phyloP scores from a whole-genome alignment of 179 eudicot genomes.

The Beta lomatogona region DNA sequence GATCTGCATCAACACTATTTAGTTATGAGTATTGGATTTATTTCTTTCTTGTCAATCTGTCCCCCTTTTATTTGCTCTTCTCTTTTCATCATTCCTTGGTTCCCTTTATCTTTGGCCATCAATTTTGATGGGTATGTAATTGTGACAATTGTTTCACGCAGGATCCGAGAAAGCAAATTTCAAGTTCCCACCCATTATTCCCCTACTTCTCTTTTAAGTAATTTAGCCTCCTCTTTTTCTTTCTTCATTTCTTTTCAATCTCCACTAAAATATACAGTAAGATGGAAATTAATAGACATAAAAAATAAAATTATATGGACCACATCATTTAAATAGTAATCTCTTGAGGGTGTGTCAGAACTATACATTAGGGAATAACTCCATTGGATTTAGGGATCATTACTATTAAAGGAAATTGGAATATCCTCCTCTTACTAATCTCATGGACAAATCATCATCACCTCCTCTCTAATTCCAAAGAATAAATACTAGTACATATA shows the following conservation, averaged over 20 bases:
- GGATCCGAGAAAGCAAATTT: conserved; percentile 37
- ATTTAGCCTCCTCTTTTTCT: too few species aligned
- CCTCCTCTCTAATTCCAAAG: conserved; percentile 7
- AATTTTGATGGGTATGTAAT: conserved; percentile 27
- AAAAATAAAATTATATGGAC: too few species aligned
- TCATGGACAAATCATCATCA: background rate
- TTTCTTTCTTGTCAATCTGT: background rate
- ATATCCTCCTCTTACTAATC: background rate
- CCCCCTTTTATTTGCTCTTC: conserved; percentile 24
- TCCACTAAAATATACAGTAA: background rate
- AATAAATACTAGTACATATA: background rate
- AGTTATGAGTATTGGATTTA: background rate
- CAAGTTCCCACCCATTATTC: conserved; percentile 41
- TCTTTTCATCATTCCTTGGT: conserved; percentile 38
- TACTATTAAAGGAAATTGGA: conserved; percentile 20
- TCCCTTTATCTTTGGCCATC: conserved; percentile 43
- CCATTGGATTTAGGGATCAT: conserved; percentile 8
- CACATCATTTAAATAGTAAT: conserved; percentile 9
- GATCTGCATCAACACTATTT: conserved; percentile 15
- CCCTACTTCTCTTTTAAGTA: conserved; percentile 13
- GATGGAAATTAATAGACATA: too few species aligned
- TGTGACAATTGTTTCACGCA: conserved; percentile 37
- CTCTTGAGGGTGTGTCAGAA: background rate
- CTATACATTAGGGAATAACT: conserved; percentile 19
- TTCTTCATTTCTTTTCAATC: background rate